Base-by-base conservation (phyloP, 2,329 filamentous ascomycete genomes). In the Ascochyta lentis region DNA sequence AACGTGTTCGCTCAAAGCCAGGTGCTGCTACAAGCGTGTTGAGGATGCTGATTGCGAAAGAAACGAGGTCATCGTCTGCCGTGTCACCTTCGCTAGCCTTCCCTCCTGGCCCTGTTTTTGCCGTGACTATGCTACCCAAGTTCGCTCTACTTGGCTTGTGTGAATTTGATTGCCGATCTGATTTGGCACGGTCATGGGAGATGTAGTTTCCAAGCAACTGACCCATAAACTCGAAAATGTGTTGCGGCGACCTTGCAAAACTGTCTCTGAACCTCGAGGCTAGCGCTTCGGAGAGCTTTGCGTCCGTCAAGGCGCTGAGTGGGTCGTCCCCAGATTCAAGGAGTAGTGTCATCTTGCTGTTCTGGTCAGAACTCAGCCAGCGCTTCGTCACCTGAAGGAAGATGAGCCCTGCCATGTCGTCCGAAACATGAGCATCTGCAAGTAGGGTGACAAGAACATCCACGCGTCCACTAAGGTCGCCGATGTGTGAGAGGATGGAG, bases 281-380 rank as follows among this genome's bases (percentile, higher is more conserved):
- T 74, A 92, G 81, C 31, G 81, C 83, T 65, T 90, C 86, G 7
- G 91, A 78, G 0, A 90, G 74, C 44, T 86, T 86, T 5, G 86
- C 79, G 59, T 89, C 81, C 6, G 83, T 72, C 1, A 92, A 75
- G 4, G 80, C 78, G 4, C 68, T 68, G 3, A 85, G 55, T 0
- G 83, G 77, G 41, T 84, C 79, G 1, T 71, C 64, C 0, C 65
- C 49, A 4, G 74, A 63, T 1, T 77, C 69, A 19, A 74, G 68
- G 54, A 58, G 62, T 9, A 75, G 53, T 1, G 58, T 63, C 6
- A 50, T 44, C 3, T 58, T 66, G 3, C 13, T 61, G 24, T 33
- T 42, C 10, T 54, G 42, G 1, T 23, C 38, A 6, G 64, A 58
- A 16, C 60, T 69, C 1, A 90, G 79, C 83, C 88, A 90, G 37